These are phyloP conservation scores for Daldinia caldariorum DNA, from an alignment of 495 filamentous ascomycete species.

Conservation along the genomic window DNA sequence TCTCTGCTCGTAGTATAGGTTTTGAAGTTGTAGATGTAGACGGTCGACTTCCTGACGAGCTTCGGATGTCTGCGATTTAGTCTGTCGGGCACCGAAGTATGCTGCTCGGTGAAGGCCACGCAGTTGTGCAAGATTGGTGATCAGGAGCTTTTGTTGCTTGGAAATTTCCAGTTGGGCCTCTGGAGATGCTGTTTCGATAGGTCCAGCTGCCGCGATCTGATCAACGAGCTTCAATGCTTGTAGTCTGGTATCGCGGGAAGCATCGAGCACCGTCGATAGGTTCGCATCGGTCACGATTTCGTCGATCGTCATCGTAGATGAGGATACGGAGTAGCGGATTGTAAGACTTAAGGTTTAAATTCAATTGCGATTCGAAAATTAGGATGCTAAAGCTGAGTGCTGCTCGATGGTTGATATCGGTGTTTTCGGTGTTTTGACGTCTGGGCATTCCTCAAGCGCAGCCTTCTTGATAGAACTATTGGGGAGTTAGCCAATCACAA, in stretches of 20 bases:
- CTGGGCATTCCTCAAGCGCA: not conserved
- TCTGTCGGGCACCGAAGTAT: constrained; percentile 81
- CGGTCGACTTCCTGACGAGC: constrained; percentile 89
- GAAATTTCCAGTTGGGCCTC: constrained; percentile 71
- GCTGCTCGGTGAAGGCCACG: constrained; percentile 85
- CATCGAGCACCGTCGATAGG: constrained; percentile 74
- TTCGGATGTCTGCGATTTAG: constrained; percentile 86
- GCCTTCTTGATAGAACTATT: not conserved
- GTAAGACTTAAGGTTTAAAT: not conserved
- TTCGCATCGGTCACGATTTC: constrained; percentile 75
- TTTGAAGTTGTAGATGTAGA: constrained; percentile 91
- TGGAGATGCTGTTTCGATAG: constrained; percentile 51
- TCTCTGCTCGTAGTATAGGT: constrained; percentile 94
- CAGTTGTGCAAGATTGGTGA: constrained; percentile 80
- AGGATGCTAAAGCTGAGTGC: not conserved
- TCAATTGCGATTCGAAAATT: not conserved
- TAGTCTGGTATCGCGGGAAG: constrained; percentile 72
- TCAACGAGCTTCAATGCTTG: constrained; percentile 80
- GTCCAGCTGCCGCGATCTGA: constrained; percentile 49
- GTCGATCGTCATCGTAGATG: constrained; percentile 55
- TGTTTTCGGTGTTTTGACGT: not conserved
- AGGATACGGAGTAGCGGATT: not conserved
- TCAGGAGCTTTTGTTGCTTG: constrained; percentile 81
- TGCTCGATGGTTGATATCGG: not conserved
- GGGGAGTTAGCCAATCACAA: not conserved